Percentiles rank a stretch among this genome's conserved stretches.
These are phyloP conservation scores for Aspergillus sergii DNA, from an alignment of 2,329 filamentous ascomycete species.

Conservation along the genomic window DNA sequence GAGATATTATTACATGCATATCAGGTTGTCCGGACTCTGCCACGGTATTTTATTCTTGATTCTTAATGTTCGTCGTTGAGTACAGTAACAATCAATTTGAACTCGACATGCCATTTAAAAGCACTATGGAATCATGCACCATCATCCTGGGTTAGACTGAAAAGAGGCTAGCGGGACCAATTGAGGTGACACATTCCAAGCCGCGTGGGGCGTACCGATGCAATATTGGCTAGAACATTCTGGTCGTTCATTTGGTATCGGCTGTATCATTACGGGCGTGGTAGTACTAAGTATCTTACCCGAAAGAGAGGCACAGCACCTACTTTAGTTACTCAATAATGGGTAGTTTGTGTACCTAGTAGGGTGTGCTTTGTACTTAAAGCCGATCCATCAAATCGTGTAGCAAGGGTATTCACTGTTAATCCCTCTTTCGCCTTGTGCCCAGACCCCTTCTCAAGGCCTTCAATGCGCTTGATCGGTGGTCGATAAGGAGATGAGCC, in stretches of 20 bases:
- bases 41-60: neutral
- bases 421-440: neutral
- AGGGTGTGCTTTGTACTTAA: neutral
- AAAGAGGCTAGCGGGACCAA: neutral
- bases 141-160: neutral
- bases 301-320: too few species aligned
- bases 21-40: neutral
- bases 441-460: neutral
- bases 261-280: neutral
- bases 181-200: conserved; percentile 3
- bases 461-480: neutral
- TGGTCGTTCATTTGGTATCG: neutral
- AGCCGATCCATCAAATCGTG: too few species aligned
- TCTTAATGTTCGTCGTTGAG: neutral
- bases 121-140: neutral
- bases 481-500: neutral
- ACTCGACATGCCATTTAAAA: neutral
- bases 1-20: neutral
- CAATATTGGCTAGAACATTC: conserved; percentile 3
- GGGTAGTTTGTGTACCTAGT: neutral
- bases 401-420: neutral
- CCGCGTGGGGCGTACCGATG: neutral
- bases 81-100: neutral
- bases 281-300: neutral
- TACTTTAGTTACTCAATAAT: neutral